Base-by-base conservation (phyloP, 768 basidiomycete genomes). In the Coprinellus micaceus region DNA sequence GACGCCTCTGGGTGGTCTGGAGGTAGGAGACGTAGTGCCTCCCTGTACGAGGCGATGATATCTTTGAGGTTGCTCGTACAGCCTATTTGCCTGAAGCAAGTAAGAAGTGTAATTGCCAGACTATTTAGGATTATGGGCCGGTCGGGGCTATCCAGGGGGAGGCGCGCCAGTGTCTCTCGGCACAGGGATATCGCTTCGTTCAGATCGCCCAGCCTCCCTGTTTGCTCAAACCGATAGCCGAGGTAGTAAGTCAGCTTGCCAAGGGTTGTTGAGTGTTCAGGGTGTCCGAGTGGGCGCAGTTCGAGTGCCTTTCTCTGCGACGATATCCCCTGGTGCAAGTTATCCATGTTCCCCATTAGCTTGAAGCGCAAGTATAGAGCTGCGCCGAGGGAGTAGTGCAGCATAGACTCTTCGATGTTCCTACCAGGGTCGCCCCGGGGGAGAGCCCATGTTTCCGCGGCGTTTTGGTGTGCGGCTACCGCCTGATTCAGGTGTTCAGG, bases 231-330 rank as follows among this genome's bases (percentile, higher is more conserved):
- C 6, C 58, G 58, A 30, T 15, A 12, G 1, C n/a, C 10, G 6
- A 66, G 58, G 13, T 28, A 22, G 33, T 26, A 49, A 24, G 60
- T 64, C n/a, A 64, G 58, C 22, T 54, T 54, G 53, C 22, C 44
- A 17, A 54, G 53, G 10, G 53, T 21, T 11, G 9, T 44, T 9
- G 28, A 39, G 24, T 53, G 61, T 11, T 52, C 26, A 17, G 60
- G 48, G 24, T 63, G 60, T 3, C 36, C 19, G 7, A 13, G 24
- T 22, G 61, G 60, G 24, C 9, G 44, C 2, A 62, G 47, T 1
- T 28, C 49, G 39, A 61, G 54, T 15, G 61, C 61, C 25, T 50
- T 52, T 9, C 48, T 59, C 13, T 40, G 30, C 13, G 39, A 40
- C 24, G 44, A 37, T 25, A 63, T 62, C 25, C 48, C 54, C 21